These are phyloP conservation scores for Solanum clarkiae DNA, from an alignment of 257 asterid genomes.

Conservation along the genomic window DNA sequence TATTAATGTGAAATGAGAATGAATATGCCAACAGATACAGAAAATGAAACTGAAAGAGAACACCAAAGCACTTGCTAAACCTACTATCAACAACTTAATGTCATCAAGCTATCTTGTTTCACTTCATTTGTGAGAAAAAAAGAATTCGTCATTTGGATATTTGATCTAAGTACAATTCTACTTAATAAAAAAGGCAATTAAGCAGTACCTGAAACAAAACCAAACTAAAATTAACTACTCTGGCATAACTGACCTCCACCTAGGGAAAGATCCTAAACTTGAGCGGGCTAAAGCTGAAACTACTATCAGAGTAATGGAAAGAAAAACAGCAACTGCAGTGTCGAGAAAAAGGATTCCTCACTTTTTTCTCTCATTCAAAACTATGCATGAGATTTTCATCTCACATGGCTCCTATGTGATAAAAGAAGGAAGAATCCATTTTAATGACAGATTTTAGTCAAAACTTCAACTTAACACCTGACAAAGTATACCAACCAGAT, in stretches of 20 bases:
- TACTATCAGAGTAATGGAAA: neutral
- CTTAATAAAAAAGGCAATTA: neutral
- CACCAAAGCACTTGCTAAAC: neutral
- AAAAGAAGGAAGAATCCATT: neutral
- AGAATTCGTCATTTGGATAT: neutral
- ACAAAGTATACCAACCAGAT: neutral
- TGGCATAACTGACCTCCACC: neutral
- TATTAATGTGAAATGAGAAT: neutral
- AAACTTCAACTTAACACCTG: neutral
- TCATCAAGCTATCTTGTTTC: neutral
- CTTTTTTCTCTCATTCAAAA: neutral
- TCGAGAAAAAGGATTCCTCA: neutral
- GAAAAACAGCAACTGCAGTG: neutral
- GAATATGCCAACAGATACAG: neutral
- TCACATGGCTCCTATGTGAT: neutral
- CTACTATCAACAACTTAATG: neutral
- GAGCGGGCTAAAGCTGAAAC: neutral
- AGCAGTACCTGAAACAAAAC: neutral
- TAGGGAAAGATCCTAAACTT: neutral
- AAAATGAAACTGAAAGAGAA: neutral
- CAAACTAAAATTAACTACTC: neutral
- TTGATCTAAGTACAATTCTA: neutral
- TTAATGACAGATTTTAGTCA: neutral
- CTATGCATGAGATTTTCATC: neutral
- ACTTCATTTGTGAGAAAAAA: neutral